phyloP scores from a whole-genome alignment of 2,329 filamentous ascomycete genomes.

The Cercospora berteroae region DNA sequence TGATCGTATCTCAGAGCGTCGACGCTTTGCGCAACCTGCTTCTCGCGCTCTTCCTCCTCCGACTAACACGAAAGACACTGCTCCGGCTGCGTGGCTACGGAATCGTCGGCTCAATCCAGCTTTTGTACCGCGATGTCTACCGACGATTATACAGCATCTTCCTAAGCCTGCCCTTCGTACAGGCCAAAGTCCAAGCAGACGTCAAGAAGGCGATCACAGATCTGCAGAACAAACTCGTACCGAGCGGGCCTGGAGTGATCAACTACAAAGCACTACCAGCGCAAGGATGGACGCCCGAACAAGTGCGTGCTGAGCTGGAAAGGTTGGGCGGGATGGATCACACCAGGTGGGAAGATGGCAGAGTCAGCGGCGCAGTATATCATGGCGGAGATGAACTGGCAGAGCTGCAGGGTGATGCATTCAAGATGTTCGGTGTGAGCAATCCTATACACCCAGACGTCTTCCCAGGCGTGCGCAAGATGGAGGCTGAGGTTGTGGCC shows the following conservation, averaged over 20 bases:
- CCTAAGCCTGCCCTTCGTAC: constrained; percentile 80
- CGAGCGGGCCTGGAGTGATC: constrained; percentile 66
- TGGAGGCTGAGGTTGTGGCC: constrained; percentile 96
- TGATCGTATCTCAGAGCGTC: constrained; percentile 29
- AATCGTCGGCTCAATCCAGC: constrained; percentile 71
- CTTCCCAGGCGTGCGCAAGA: constrained; percentile 95
- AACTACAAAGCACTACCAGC: constrained; percentile 75
- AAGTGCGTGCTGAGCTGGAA: constrained; percentile 74
- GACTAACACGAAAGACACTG: constrained; percentile 75
- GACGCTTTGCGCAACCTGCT: constrained; percentile 71
- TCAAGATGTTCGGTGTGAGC: constrained; percentile 87
- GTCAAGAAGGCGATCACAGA: constrained; percentile 76
- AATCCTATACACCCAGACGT: constrained; percentile 98
- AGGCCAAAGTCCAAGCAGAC: constrained; percentile 79
- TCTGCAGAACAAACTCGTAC: constrained; percentile 79
- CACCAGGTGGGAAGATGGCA: constrained; percentile 94
- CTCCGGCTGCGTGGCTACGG: constrained; percentile 89
- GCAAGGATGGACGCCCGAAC: constrained; percentile 77
- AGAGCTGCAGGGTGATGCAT: constrained; percentile 85
- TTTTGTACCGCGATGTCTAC: constrained; percentile 69
- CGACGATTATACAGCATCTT: constrained; percentile 81
- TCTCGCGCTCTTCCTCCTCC: constrained; percentile 82
- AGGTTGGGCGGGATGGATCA: constrained; percentile 83
- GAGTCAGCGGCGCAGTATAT: constrained; percentile 92
- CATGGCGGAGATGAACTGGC: constrained; percentile 83